Base-by-base conservation (phyloP, 2,329 filamentous ascomycete genomes). In the Fusarium piperis region DNA sequence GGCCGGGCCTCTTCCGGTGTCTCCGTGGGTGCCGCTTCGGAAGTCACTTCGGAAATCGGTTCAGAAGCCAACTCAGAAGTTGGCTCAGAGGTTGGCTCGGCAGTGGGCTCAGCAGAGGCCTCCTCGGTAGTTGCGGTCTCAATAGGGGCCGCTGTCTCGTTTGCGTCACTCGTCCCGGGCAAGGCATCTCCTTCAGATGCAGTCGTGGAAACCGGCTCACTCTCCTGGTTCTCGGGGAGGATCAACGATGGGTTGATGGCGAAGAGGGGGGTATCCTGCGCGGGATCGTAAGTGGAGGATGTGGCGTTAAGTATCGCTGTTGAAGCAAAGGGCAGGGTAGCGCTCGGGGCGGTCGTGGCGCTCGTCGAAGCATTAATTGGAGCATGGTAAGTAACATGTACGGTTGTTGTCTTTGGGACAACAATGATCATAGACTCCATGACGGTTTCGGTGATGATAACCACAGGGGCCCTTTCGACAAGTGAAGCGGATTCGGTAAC, bases 321-420 rank as follows among this genome's bases (percentile, higher is more conserved):
- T 61, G 67, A 57, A 62, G 65, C 67, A 16, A 62, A 55, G 2
- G 64, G 64, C 13, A 71, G 15, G 20, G 39, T 53, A 13, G 35
- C 44, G 48, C 48, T 61, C 23, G 58, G 41, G 15, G 30, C 35
- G 28, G 16, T 15, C 28, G 48, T 62, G 32, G 51, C 59, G 20
- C 57, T 63, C n/a, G 67, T 55, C 52, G 70, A 57, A 58, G 30
- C 36, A 46, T 61, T 71, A 59, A 60, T 59, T 26, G 70, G 70
- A 52, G 73, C 70, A 51, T 68, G 59, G 26, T 68, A 48, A 35
- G 70, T 73, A 32, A 73, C 48, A 48, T 73, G 67, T 28, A 73
- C 35, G 28, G 70, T 73, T 13, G 70, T 71, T 18, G 70, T 65
- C 26, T 66, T 57, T 13, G 70, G 70, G 44, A 73, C 51, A 38